A percentile compares a stretch with the other conserved stretches of the same genome.
phyloP scores from a whole-genome alignment of 371 early-diverging fungal genomes.

The Zychaea mexicana region DNA sequence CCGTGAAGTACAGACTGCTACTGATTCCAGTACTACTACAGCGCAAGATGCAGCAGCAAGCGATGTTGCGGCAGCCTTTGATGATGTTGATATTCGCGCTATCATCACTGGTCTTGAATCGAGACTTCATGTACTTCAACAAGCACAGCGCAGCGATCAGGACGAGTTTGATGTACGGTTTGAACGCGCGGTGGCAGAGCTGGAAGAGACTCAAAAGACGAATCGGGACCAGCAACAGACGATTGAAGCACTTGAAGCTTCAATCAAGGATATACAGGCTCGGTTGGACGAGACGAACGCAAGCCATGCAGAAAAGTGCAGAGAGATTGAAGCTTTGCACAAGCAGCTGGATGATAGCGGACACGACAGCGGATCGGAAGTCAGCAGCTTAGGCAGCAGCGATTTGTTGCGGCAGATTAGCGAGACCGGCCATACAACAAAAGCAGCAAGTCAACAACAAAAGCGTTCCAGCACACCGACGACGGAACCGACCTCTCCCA shows the following conservation, averaged over 20 bases:
- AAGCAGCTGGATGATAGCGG: not conserved
- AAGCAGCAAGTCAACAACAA: not conserved
- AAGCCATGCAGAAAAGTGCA: not conserved
- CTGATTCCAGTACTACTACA: too few species aligned
- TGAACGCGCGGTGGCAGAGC: slow-evolving; percentile 2
- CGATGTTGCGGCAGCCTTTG: not conserved
- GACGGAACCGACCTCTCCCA: not conserved
- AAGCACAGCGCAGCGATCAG: slow-evolving; percentile 3
- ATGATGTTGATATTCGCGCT: slow-evolving; percentile 5
- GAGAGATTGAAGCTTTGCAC: not conserved
- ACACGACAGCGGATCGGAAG: not conserved
- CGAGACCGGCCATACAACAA: too few species aligned
- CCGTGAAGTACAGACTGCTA: too few species aligned
- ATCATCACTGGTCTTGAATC: slow-evolving; percentile 9
- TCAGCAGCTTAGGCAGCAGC: slow-evolving; percentile 1
- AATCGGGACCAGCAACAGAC: slow-evolving; percentile 4
- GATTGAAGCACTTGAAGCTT: slow-evolving; percentile 3
- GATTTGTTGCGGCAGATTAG: not conserved
- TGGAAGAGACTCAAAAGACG: slow-evolving; percentile 7
- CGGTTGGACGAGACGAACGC: not conserved
- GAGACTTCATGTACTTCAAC: slow-evolving; percentile 6
- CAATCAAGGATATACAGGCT: not conserved
- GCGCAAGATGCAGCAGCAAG: not conserved
- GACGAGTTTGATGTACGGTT: slow-evolving; percentile 6
- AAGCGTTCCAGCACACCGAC: not conserved